These are phyloP conservation scores for Linnemannia exigua DNA, from an alignment of 192 early-diverging fungal species.

Conservation along the genomic window DNA sequence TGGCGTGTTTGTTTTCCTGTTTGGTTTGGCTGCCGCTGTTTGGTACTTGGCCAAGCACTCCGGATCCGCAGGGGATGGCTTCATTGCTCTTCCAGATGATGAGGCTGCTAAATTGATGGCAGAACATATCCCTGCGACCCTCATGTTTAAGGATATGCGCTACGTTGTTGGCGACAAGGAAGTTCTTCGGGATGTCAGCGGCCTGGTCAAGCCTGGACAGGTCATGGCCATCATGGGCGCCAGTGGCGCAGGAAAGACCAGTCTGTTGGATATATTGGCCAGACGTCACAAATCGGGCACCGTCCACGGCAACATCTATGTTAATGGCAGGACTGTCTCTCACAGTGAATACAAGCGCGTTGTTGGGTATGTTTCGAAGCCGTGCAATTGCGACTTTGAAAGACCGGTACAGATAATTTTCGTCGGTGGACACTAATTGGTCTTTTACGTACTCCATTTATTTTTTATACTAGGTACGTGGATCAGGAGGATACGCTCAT, in stretches of 20 bases:
- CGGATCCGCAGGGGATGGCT: conserved; percentile 30
- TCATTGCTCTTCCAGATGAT: conserved; percentile 65
- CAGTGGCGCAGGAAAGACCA: conserved; percentile 95
- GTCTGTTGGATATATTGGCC: conserved; percentile 92
- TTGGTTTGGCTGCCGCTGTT: conserved; percentile 46
- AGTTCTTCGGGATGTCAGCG: conserved; percentile 69
- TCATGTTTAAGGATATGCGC: conserved; percentile 74
- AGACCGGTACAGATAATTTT: background rate
- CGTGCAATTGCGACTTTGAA: background rate
- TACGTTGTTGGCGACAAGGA: conserved; percentile 70
- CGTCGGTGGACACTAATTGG: background rate
- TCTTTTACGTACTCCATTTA: background rate
- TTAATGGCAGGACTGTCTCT: conserved; percentile 81
- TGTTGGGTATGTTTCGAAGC: conserved; percentile 73
- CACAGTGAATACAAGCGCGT: conserved; percentile 76
- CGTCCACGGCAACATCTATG: conserved; percentile 80
- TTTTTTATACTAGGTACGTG: conserved; percentile 70
- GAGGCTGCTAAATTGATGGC: conserved; percentile 79
- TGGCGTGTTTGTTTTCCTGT: conserved; percentile 56
- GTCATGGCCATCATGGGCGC: conserved; percentile 96
- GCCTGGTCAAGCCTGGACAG: conserved; percentile 86
- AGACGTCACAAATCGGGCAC: conserved; percentile 77
- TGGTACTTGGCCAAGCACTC: conserved; percentile 49
- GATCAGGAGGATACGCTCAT: conserved; percentile 95
- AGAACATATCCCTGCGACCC: conserved; percentile 75